Evolutionary conservation across 2,329 filamentous ascomycete genomes (phyloP).

Genomic region (Sporothrix pallida): DNA sequence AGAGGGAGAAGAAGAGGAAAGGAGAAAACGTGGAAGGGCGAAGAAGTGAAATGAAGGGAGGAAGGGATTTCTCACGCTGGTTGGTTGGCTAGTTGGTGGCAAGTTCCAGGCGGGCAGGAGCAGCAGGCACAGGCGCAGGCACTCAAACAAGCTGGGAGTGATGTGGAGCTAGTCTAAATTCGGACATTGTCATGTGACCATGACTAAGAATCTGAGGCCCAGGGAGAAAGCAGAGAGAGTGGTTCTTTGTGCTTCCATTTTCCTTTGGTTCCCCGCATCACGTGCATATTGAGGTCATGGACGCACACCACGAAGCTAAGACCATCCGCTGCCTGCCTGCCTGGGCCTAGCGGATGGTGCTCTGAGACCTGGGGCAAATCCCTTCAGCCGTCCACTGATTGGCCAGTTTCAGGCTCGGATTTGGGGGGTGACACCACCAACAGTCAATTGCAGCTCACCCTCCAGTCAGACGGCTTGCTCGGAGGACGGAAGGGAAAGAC

Average conservation of each 20-base stretch:
- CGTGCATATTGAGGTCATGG: constrained; percentile 23
- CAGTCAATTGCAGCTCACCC: not conserved
- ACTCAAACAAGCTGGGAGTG: not conserved
- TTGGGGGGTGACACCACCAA: constrained; percentile 11
- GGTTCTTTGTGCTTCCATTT: constrained; percentile 21
- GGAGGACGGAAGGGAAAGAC: constrained; percentile 22
- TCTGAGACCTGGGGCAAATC: not conserved
- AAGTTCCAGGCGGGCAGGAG: constrained; percentile 6
- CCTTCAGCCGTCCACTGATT: constrained; percentile 20
- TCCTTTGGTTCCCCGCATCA: constrained; percentile 24
- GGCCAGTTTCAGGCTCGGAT: constrained; percentile 9
- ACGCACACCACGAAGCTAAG: not conserved
- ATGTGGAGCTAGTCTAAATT: constrained; percentile 6
- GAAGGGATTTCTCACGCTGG: constrained; percentile 23
- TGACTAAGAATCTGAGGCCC: not conserved
- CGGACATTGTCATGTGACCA: not conserved
- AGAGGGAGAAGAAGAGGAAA: not conserved
- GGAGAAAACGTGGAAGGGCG: not conserved
- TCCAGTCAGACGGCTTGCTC: constrained; percentile 1
- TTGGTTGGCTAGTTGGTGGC: constrained; percentile 17
- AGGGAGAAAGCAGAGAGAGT: not conserved
- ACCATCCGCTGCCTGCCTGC: constrained; percentile 15
- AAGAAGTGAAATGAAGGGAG: constrained; percentile 28
- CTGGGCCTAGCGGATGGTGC: constrained; percentile 7
- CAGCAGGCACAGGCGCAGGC: not conserved